These are phyloP conservation scores for Candida albicans DNA, from an alignment of 1,139 yeast species.

Conservation along the genomic window DNA sequence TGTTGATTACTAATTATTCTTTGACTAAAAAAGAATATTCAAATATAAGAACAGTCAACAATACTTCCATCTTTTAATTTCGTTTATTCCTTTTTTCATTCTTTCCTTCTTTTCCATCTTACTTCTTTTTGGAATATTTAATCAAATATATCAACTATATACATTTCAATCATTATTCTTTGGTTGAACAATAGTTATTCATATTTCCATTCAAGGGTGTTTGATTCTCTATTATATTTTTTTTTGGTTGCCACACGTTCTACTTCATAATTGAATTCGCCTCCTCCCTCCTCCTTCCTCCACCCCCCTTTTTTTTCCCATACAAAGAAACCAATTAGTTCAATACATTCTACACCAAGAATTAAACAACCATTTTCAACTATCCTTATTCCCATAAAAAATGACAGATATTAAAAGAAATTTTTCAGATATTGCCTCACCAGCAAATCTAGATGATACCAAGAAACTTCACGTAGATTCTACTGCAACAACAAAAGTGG, in stretches of 20 bases:
- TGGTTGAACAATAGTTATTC: neutral
- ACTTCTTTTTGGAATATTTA: too few relatives aligned
- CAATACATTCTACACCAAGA: too few relatives aligned
- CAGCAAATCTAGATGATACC: constrained; percentile 28
- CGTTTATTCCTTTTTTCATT: too few relatives aligned
- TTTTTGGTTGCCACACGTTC: neutral
- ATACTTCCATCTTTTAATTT: too few relatives aligned
- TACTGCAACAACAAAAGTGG: constrained; percentile 32
- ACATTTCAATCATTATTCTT: neutral
- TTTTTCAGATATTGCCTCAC: constrained; percentile 27
- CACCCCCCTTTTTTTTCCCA: neutral
- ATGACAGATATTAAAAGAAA: constrained; percentile 42
- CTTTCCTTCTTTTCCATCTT: too few relatives aligned
- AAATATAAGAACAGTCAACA: too few relatives aligned
- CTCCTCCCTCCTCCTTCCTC: too few relatives aligned
- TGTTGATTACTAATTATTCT: too few relatives aligned
- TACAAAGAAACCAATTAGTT: neutral
- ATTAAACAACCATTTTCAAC: too few relatives aligned
- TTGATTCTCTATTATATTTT: neutral
- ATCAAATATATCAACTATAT: too few relatives aligned
- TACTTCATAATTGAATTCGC: too few relatives aligned
- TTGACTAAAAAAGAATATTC: too few relatives aligned
- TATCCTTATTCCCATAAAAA: neutral
- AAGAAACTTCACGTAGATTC: constrained; percentile 30
- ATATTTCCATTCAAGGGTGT: neutral